Evolutionary conservation across 306 rosid genomes (phyloP).

Genomic region (Castanea sativa): DNA sequence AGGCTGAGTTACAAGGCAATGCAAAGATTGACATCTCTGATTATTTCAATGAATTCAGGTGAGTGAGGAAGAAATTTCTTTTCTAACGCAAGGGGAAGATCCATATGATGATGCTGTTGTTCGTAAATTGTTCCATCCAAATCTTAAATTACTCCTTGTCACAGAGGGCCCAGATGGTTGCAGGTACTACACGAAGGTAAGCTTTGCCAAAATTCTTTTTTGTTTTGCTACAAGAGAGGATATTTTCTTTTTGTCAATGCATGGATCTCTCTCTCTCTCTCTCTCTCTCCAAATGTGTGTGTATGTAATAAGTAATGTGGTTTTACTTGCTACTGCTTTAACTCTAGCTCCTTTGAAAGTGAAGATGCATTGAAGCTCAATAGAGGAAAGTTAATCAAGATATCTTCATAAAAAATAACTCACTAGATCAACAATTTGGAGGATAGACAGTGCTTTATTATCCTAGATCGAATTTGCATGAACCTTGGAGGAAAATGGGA

Average conservation of each 20-base stretch:
- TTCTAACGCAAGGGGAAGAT: slow-evolving; percentile 82
- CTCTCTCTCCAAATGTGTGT: neutral
- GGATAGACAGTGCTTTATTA: slow-evolving; percentile 2
- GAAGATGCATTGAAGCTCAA: neutral
- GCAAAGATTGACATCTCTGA: slow-evolving; percentile 14
- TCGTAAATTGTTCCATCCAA: slow-evolving; percentile 76
- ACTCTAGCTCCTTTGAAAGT: neutral
- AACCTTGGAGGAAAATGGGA: neutral
- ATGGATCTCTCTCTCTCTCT: slow-evolving; percentile 1
- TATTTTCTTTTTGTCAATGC: neutral
- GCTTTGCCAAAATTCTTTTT: slow-evolving; percentile 17
- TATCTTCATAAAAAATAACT: neutral
- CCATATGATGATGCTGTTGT: slow-evolving; percentile 80
- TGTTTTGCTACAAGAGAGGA: neutral
- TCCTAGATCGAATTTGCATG: neutral
- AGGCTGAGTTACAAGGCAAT: neutral
- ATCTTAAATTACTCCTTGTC: slow-evolving; percentile 84
- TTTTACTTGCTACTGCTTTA: neutral
- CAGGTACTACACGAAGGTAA: slow-evolving; percentile 90
- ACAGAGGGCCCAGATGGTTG: slow-evolving; percentile 97
- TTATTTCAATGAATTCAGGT: slow-evolving; percentile 45
- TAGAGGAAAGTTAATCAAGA: neutral
- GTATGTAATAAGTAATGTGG: neutral
- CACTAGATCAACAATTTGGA: neutral
- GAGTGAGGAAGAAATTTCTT: slow-evolving; percentile 87